phyloP scores from a whole-genome alignment of 495 filamentous ascomycete species.

The Talaromyces borbonicus region DNA sequence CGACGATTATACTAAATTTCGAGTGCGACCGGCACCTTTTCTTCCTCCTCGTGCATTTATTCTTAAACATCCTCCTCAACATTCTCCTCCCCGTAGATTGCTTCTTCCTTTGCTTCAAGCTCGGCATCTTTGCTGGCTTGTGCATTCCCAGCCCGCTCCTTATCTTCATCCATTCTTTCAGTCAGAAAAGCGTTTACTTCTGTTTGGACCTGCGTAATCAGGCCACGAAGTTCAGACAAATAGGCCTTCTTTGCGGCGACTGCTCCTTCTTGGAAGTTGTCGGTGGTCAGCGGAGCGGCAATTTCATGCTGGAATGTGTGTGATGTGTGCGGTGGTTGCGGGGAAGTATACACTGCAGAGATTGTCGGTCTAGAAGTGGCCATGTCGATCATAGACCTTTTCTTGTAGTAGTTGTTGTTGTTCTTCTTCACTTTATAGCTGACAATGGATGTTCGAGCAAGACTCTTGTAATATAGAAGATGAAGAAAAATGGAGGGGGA shows the following conservation, averaged over 20 bases:
- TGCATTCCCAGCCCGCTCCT: slow-evolving; percentile 32
- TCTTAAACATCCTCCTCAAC: slow-evolving; percentile 41
- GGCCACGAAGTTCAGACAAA: slow-evolving; percentile 53
- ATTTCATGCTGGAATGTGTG: slow-evolving; percentile 37
- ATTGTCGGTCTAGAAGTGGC: slow-evolving; percentile 19
- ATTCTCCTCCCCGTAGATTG: slow-evolving; percentile 76
- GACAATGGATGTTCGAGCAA: no score
- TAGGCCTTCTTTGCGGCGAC: slow-evolving; percentile 49
- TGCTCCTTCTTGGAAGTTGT: slow-evolving; percentile 10
- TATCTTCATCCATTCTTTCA: slow-evolving; percentile 81
- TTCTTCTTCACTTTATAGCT: no score
- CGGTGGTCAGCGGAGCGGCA: slow-evolving; percentile 16
- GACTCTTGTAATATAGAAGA: no score
- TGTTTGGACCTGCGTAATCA: slow-evolving; percentile 53
- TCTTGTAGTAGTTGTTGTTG: background rate
- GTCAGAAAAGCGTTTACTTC: slow-evolving; percentile 79
- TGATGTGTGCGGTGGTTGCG: slow-evolving; percentile 18
- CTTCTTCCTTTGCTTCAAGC: slow-evolving; percentile 62
- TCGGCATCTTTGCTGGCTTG: slow-evolving; percentile 39
- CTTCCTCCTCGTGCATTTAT: background rate
- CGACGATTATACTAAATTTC: no score
- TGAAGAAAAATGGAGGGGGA: no score
- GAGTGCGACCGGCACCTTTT: background rate
- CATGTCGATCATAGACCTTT: background rate
- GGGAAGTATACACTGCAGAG: slow-evolving; percentile 49